These are phyloP conservation scores for Diaporthe sp. DNA, from an alignment of 2,329 filamentous ascomycete genomes.

Conservation along the genomic window DNA sequence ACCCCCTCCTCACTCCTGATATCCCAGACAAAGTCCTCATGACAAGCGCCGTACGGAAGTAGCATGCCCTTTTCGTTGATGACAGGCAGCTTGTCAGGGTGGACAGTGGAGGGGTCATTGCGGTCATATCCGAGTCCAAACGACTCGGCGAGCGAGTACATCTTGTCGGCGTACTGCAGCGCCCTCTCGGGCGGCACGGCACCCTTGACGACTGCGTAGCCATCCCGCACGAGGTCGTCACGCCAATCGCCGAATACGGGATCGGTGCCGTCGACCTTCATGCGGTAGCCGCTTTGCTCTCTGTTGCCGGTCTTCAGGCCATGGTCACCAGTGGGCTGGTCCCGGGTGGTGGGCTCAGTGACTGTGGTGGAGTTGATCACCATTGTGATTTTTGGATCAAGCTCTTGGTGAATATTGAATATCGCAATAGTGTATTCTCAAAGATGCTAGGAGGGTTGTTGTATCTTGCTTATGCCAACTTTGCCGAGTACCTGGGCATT, in stretches of 20 bases:
- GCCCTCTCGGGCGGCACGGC: constrained; percentile 32
- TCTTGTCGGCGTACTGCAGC: constrained; percentile 37
- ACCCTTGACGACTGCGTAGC: constrained; percentile 43
- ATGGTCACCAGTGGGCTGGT: background rate
- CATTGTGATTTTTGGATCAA: background rate
- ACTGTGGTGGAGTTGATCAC: constrained; percentile 19
- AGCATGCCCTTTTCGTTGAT: constrained; percentile 64
- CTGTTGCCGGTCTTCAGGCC: background rate
- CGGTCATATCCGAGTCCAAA: constrained; percentile 38
- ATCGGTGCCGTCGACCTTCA: constrained; percentile 29
- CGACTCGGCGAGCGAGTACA: constrained; percentile 36
- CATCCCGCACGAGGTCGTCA: constrained; percentile 43
- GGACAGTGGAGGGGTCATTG: constrained; percentile 39
- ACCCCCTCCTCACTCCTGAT: constrained; percentile 62
- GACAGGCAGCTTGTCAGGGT: constrained; percentile 39
- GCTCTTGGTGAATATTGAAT: background rate
- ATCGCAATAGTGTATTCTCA: background rate
- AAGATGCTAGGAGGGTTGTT: background rate
- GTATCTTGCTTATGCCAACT: background rate
- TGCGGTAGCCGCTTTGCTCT: background rate
- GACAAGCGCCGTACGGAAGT: constrained; percentile 58
- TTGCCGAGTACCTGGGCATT: background rate
- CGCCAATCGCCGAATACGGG: constrained; percentile 22
- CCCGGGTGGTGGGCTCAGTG: background rate
- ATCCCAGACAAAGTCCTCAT: constrained; percentile 63